phyloP scores from a whole-genome alignment of 176 grass and related monocot species.

The Poa annua region DNA sequence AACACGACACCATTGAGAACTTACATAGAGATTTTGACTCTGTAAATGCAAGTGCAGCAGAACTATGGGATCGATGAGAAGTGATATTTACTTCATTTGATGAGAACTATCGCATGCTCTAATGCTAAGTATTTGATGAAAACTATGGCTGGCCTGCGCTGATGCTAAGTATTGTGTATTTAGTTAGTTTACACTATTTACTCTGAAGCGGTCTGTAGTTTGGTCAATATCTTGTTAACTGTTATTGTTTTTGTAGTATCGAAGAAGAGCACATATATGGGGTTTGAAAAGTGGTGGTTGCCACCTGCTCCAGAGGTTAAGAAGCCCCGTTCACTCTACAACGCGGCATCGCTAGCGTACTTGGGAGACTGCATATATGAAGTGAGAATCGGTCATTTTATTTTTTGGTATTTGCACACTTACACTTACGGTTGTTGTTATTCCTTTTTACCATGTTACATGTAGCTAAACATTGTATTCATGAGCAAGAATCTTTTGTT shows the following conservation, averaged over 20 bases:
- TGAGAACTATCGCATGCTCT: background rate
- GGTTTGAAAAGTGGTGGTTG: constrained; percentile 90
- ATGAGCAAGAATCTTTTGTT: background rate
- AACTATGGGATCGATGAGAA: background rate
- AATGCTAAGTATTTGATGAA: too few species aligned
- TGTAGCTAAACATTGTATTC: background rate
- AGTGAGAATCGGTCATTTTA: constrained; percentile 39
- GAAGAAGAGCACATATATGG: constrained; percentile 71
- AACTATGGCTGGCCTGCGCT: background rate
- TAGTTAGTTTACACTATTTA: background rate
- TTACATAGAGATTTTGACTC: too few species aligned
- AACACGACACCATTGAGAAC: background rate
- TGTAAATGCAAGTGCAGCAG: too few species aligned
- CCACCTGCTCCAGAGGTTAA: constrained; percentile 76
- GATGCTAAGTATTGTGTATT: background rate
- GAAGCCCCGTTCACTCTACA: constrained; percentile 85
- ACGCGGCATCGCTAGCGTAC: constrained; percentile 77
- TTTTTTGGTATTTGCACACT: constrained; percentile 2
- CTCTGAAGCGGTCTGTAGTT: background rate
- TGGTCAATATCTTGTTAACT: background rate
- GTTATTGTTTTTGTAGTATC: constrained; percentile 39
- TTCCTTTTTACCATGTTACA: background rate
- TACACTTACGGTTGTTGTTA: background rate
- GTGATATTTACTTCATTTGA: background rate
- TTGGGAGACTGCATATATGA: constrained; percentile 99